A percentile compares a stretch with the other conserved stretches of the same genome.
Evolutionary conservation across 2,329 filamentous ascomycete genomes (phyloP).

Genomic region (Boeremia lycopersici): DNA sequence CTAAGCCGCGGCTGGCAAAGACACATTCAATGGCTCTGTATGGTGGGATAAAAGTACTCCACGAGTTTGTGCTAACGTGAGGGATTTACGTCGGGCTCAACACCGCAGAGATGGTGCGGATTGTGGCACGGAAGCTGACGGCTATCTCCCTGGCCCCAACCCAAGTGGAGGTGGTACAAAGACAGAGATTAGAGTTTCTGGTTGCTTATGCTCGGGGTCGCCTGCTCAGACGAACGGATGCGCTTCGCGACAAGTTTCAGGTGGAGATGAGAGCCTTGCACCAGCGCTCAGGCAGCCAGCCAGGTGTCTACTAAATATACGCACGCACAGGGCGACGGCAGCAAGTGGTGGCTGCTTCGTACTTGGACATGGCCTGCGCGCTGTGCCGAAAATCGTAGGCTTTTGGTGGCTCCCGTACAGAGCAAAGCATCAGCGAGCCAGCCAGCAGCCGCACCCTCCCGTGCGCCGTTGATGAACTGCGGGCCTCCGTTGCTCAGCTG

Average conservation of each 20-base stretch:
- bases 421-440: constrained; percentile 1
- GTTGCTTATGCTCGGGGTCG: constrained; percentile 2
- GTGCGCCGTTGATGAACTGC: constrained; percentile 18
- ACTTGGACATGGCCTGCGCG: constrained; percentile 12
- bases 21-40: constrained; percentile 2
- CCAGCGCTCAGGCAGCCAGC: constrained; percentile 9
- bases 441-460: constrained; percentile 2
- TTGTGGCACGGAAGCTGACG: constrained; percentile 7
- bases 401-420: not conserved
- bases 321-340: constrained; percentile 18
- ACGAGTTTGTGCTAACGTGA: constrained; percentile 13
- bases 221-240: not conserved
- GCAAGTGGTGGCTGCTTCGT: constrained; percentile 12
- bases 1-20: constrained; percentile 9
- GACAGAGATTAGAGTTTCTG: constrained; percentile 5
- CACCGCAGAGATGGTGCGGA: constrained; percentile 4
- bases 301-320: constrained; percentile 11
- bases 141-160: not conserved
- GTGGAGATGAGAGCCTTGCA: constrained; percentile 11
- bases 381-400: constrained; percentile 6
- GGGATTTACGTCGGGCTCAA: constrained; percentile 18
- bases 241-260: constrained; percentile 7
- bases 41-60: constrained; percentile 13
- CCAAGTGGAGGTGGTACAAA: constrained; percentile 5
- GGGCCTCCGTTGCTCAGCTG: constrained; percentile 23